These are phyloP conservation scores for Aspergillus bombycis DNA, from an alignment of 2,329 filamentous ascomycete genomes.

Conservation along the genomic window DNA sequence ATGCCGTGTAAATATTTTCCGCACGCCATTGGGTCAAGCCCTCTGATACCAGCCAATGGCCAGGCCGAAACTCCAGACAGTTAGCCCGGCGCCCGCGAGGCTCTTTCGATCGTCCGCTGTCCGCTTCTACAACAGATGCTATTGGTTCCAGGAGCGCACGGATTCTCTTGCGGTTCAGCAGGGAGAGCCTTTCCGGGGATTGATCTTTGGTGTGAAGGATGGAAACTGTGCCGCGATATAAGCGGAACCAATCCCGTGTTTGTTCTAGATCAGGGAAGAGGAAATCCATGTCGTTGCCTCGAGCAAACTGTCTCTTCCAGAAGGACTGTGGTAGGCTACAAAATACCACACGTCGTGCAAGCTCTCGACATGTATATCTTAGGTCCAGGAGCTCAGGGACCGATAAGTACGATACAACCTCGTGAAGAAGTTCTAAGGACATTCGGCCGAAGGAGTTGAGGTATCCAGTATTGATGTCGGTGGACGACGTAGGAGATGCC, in stretches of 20 bases:
- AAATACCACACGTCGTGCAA: not conserved
- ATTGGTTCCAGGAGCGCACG: constrained; percentile 15
- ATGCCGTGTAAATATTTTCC: not conserved
- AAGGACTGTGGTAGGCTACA: constrained; percentile 16
- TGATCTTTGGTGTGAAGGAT: not conserved
- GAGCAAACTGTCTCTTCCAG: constrained; percentile 19
- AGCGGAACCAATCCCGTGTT: constrained; percentile 13
- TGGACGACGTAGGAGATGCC: not conserved
- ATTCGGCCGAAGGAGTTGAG: constrained; percentile 1
- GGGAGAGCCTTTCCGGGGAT: not conserved
- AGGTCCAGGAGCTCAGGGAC: not conserved
- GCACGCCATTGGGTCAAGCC: not conserved
- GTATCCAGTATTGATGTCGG: not conserved
- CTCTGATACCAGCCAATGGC: not conserved
- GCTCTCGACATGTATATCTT: constrained; percentile 9
- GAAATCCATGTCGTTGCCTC: constrained; percentile 17
- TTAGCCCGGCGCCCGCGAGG: not conserved
- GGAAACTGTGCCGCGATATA: constrained; percentile 3
- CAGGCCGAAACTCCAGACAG: not conserved
- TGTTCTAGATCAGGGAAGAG: constrained; percentile 12
- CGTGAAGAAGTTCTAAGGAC: not conserved
- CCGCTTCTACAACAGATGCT: constrained; percentile 15
- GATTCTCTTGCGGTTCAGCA: constrained; percentile 19
- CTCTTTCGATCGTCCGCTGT: not conserved
- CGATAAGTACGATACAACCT: constrained; percentile 14